These are phyloP conservation scores for Fusarium multiceps DNA, from an alignment of 2,329 filamentous ascomycete genomes.

Conservation along the genomic window DNA sequence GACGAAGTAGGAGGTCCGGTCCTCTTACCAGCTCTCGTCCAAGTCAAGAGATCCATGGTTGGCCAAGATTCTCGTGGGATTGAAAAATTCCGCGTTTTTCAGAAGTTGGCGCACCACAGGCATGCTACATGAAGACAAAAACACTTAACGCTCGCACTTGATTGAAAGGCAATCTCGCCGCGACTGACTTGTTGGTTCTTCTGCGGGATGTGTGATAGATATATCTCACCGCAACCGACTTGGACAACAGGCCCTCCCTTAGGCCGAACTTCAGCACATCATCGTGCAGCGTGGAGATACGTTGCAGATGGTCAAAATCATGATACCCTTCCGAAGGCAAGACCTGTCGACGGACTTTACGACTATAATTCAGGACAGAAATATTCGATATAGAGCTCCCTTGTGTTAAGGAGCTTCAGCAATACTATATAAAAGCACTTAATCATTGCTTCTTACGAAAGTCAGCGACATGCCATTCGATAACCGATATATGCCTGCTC, in stretches of 20 bases:
- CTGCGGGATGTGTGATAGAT: conserved; percentile 42
- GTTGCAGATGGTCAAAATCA: conserved; percentile 1
- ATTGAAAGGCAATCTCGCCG: conserved; percentile 41
- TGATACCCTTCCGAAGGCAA: conserved; percentile 8
- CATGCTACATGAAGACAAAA: conserved; percentile 24
- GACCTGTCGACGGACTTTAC: conserved; percentile 32
- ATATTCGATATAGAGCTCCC: conserved; percentile 20
- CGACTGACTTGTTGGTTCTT: conserved; percentile 37
- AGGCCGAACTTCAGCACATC: conserved; percentile 1
- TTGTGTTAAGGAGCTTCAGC: conserved; percentile 14
- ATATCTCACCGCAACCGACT: conserved; percentile 39
- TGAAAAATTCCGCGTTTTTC: conserved; percentile 5
- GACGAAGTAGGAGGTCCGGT: conserved; percentile 11
- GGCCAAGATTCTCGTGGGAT: conserved; percentile 10
- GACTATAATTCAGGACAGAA: conserved; percentile 8
- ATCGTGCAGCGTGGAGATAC: neutral
- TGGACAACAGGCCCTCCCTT: conserved; percentile 17
- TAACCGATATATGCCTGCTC: conserved; percentile 4
- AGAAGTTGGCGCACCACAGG: conserved; percentile 6
- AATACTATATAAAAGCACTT: conserved; percentile 33
- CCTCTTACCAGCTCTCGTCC: conserved; percentile 20
- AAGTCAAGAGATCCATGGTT: conserved; percentile 18
- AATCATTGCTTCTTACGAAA: conserved; percentile 21
- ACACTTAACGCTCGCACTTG: conserved; percentile 39
- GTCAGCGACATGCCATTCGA: conserved; percentile 12